Evolutionary conservation across 495 filamentous ascomycete genomes (phyloP).

Genomic region (Lasiosphaeria ovina): DNA sequence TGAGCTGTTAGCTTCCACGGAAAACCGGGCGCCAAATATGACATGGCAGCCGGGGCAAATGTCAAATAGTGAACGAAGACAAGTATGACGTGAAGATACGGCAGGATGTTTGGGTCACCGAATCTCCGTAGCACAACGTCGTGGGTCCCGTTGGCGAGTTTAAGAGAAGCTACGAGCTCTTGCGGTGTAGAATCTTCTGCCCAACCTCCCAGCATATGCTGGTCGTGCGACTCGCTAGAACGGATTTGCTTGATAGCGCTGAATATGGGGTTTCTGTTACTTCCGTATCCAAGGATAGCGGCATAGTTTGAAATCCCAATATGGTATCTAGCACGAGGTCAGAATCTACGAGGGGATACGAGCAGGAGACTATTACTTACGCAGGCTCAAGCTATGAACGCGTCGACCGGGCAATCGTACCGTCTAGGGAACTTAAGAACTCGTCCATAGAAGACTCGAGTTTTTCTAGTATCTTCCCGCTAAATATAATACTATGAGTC

Average conservation of each 20-base stretch:
- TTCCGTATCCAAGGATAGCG: too few relatives aligned
- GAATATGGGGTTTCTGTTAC: too few relatives aligned
- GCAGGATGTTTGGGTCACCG: constrained; percentile 62
- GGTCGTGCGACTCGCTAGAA: too few relatives aligned
- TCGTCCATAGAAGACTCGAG: too few relatives aligned
- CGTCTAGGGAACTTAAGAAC: too few relatives aligned
- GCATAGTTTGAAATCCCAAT: constrained; percentile 50
- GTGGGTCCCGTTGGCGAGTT: constrained; percentile 32
- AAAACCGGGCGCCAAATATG: constrained; percentile 41
- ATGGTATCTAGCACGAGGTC: constrained; percentile 49
- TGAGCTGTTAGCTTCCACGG: constrained; percentile 64
- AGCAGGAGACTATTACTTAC: too few relatives aligned
- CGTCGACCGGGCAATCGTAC: too few relatives aligned
- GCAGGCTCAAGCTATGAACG: too few relatives aligned
- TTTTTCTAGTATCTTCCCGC: too few relatives aligned
- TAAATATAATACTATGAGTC: constrained; percentile 55
- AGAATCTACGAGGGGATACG: constrained; percentile 21
- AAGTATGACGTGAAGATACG: constrained; percentile 66
- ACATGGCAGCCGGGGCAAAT: constrained; percentile 49
- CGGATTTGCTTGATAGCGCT: too few relatives aligned
- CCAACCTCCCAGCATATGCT: constrained; percentile 19
- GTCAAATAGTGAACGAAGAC: too few relatives aligned
- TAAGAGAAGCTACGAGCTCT: constrained; percentile 27
- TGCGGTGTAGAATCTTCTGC: constrained; percentile 16
- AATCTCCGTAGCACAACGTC: constrained; percentile 56